Evolutionary conservation across 495 filamentous ascomycete genomes (phyloP), one percentile per base, ranked within the genome.

Genomic region (Chaetomium cochliodes): DNA sequence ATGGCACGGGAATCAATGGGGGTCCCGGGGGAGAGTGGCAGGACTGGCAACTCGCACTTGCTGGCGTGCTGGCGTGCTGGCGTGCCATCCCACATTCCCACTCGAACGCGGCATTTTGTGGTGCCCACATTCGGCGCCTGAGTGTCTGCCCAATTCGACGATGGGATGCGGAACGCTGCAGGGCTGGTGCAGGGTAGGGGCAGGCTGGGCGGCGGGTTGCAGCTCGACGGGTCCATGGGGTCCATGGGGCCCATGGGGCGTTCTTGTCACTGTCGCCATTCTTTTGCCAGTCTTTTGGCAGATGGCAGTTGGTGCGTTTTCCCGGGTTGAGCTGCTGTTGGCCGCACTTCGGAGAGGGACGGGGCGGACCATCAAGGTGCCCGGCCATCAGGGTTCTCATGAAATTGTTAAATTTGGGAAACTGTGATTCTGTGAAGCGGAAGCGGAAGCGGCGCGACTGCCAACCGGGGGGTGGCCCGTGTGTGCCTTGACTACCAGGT

Each of bases 301-400:
- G 33, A 6, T 37, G 33, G 33, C 33, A 37, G 33, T 37, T 37
- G 33, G 33, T 8, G 11, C 2, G 28, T 30, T 41, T n/a, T n/a
- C n/a, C n/a, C n/a, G n/a, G n/a, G n/a, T n/a, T n/a, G n/a, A 18
- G 3, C 13, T 44, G 41, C 15, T 16, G 41, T 44, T 44, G 41
- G 41, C 41, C n/a, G 44, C n/a, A 20, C 44, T 47, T 20, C 16
- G 41, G 13, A n/a, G 46, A 3, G n/a, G 18, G 46, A 18, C 8
- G 46, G 4, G 16, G 20, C 18, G 12, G 50, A 51, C 59, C 62
- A 64, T 62, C 60, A 64, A 67, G 67, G 64, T 67, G 11, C 58
- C 3, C 30, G 65, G 62, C 65, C 65, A n/a, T 67, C 68, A 70
- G 61, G 68, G 68, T 70, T 62, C 67, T 57, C 39, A 20, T 15